Conservation (phyloP, 306 rosid species). For the Cucumis sativus region DNA sequence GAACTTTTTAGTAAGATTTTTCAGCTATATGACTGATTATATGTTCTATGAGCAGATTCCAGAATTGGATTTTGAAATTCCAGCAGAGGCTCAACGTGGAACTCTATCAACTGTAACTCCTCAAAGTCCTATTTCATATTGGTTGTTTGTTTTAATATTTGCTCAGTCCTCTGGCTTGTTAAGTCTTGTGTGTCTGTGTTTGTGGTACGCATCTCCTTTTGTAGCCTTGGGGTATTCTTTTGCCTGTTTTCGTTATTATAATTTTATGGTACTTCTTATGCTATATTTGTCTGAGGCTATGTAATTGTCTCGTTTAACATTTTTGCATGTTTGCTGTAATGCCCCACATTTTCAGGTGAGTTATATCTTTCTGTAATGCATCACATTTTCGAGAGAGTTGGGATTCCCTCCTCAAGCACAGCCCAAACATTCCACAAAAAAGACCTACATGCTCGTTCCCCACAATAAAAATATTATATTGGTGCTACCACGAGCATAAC, state of each 20-base stretch:
- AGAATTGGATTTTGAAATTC: conserved; percentile 86
- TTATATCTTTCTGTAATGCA: not conserved
- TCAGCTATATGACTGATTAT: not conserved
- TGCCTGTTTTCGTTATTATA: not conserved
- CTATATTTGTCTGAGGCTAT: not conserved
- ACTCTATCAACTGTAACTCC: conserved; percentile 69
- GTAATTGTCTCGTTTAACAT: not conserved
- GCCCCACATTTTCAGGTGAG: no score
- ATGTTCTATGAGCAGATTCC: conserved; percentile 56
- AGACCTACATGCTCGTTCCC: no score
- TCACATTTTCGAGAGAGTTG: no score
- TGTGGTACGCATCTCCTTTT: not conserved
- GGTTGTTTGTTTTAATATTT: not conserved
- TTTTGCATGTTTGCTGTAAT: not conserved
- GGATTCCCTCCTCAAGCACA: no score
- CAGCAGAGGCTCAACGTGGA: conserved; percentile 93
- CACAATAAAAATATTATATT: no score
- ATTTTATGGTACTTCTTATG: not conserved
- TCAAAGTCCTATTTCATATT: conserved; percentile 6
- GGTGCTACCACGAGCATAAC: no score
- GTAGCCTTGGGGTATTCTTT: not conserved
- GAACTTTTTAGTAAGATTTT: not conserved
- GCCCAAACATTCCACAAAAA: no score
- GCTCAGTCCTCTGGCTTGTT: not conserved
- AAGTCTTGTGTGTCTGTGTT: not conserved